A percentile compares a stretch with the other conserved stretches of the same genome.
These are phyloP conservation scores for Paspalum notatum DNA, from an alignment of 176 grass and related monocot species.

Conservation along the genomic window DNA sequence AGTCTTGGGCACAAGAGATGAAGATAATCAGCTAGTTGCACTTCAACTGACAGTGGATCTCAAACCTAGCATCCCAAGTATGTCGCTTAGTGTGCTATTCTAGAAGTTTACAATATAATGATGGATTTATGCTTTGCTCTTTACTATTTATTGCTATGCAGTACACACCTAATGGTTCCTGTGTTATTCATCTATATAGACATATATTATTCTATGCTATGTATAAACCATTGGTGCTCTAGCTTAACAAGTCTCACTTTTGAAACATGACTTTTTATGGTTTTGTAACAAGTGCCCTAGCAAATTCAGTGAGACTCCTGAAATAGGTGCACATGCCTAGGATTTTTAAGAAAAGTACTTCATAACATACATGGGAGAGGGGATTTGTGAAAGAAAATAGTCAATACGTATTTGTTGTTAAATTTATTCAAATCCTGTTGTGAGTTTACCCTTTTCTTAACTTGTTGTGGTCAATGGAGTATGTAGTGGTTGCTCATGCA, in stretches of 20 bases:
- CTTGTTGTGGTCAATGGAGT: not conserved
- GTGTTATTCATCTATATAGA: not conserved
- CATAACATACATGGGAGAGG: slow-evolving; percentile 13
- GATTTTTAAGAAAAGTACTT: slow-evolving; percentile 15
- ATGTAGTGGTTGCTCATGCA: not conserved
- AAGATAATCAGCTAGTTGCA: slow-evolving; percentile 54
- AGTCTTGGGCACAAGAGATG: slow-evolving; percentile 73
- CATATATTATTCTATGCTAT: not conserved
- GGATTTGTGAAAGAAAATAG: not conserved
- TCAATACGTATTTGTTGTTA: not conserved
- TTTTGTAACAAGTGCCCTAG: not conserved
- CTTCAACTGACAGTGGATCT: slow-evolving; percentile 78
- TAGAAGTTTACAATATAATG: slow-evolving; percentile 29
- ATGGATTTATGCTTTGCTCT: slow-evolving; percentile 22
- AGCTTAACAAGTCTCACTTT: not conserved
- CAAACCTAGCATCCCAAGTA: slow-evolving; percentile 85
- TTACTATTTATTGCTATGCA: slow-evolving; percentile 2
- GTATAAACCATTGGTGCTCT: not conserved
- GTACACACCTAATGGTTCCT: slow-evolving; percentile 21
- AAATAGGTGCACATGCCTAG: slow-evolving; percentile 1
- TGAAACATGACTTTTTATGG: not conserved
- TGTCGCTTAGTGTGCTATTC: slow-evolving; percentile 9
- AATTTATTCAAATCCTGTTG: not conserved
- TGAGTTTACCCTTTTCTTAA: not conserved
- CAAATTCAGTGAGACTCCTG: slow-evolving; percentile 23